phyloP scores from a whole-genome alignment of 2,329 filamentous ascomycete genomes.

The Xylaria digitata region DNA sequence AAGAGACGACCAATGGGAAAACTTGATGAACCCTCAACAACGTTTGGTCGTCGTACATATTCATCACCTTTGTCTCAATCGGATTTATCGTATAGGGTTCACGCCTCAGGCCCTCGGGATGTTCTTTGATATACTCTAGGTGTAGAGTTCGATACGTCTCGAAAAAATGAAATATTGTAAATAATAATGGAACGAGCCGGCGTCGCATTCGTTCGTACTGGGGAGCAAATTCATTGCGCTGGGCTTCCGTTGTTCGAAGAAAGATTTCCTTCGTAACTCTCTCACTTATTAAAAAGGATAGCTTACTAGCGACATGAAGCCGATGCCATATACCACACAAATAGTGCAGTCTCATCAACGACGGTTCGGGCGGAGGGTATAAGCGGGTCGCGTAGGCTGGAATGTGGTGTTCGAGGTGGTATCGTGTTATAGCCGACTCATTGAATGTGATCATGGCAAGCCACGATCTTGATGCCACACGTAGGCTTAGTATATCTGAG shows the following conservation, averaged over 20 bases:
- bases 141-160: slow-evolving; percentile 72
- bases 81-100: slow-evolving; percentile 71
- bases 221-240: slow-evolving; percentile 67
- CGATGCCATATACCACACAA: slow-evolving; percentile 74
- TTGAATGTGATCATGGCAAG: slow-evolving; percentile 70
- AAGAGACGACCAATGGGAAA: slow-evolving; percentile 72
- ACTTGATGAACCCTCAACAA: slow-evolving; percentile 72
- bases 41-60: slow-evolving; percentile 72
- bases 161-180: slow-evolving; percentile 76
- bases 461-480: slow-evolving; percentile 68
- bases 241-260: slow-evolving; percentile 65
- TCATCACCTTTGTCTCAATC: slow-evolving; percentile 71
- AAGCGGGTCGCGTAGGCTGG: slow-evolving; percentile 70
- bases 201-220: slow-evolving; percentile 73
- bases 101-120: slow-evolving; percentile 63
- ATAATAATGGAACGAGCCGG: slow-evolving; percentile 71
- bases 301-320: slow-evolving; percentile 71
- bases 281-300: slow-evolving; percentile 70
- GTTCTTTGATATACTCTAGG: slow-evolving; percentile 64
- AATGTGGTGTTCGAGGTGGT: slow-evolving; percentile 69
- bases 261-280: slow-evolving; percentile 75
- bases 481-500: slow-evolving; percentile 69
- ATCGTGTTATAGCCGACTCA: slow-evolving; percentile 70
- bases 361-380: slow-evolving; percentile 64
- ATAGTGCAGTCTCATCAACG: slow-evolving; percentile 67